phyloP scores from a whole-genome alignment of 129 eudicot species.

The Gnaphalium uliginosum region DNA sequence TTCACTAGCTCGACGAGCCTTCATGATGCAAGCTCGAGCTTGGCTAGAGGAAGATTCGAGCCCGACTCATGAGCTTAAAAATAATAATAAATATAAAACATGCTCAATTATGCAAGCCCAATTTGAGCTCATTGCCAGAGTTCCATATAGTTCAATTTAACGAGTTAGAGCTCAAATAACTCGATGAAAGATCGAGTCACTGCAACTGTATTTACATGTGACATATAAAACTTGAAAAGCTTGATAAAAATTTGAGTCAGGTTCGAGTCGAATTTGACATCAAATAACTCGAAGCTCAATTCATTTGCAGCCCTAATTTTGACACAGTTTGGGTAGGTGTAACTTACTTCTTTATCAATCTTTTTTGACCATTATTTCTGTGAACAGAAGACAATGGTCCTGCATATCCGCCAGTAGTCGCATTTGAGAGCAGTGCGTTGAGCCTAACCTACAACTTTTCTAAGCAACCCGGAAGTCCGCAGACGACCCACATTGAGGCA shows the following conservation, averaged over 20 bases:
- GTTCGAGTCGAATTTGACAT: neutral
- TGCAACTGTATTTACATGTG: neutral
- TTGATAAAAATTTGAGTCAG: neutral
- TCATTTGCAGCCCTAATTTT: constrained; percentile 3
- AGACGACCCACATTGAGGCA: constrained; percentile 68
- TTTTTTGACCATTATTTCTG: constrained; percentile 2
- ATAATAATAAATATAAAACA: neutral
- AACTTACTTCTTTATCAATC: neutral
- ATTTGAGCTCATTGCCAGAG: neutral
- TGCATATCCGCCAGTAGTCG: constrained; percentile 70
- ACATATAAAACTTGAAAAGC: neutral
- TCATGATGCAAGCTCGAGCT: neutral
- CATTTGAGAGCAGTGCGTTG: constrained; percentile 87
- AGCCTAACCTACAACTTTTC: constrained; percentile 72
- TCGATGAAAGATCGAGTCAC: neutral
- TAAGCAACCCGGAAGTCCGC: constrained; percentile 66
- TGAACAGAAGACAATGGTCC: constrained; percentile 63
- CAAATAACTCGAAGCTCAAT: neutral
- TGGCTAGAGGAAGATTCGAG: neutral
- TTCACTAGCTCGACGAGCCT: neutral
- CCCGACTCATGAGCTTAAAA: neutral
- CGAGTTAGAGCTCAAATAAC: neutral
- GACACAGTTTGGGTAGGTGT: neutral
- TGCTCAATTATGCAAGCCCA: neutral
- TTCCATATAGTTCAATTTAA: neutral